A percentile compares a stretch with the other conserved stretches of the same genome.
Conservation (phyloP, 1,284 basidiomycete species). For the Microstroma glucosiphilum region DNA sequence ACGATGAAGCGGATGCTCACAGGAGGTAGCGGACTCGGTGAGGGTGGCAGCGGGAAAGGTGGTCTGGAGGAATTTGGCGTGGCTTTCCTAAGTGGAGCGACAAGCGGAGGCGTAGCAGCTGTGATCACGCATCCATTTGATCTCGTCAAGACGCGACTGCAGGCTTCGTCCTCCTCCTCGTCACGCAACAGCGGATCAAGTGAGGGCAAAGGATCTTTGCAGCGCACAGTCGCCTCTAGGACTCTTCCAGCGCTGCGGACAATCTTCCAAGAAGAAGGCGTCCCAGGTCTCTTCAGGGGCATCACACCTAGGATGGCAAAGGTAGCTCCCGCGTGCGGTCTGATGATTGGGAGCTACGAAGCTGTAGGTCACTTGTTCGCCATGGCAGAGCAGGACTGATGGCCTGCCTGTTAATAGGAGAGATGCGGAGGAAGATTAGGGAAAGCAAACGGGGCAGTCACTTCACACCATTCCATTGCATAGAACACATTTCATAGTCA, state of each 20-base stretch:
- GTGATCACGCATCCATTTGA: slow-evolving; percentile 91
- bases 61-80: slow-evolving; percentile 61
- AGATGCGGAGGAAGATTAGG: too few species aligned
- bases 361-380: slow-evolving; percentile 52
- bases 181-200: not conserved
- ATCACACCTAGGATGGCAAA: slow-evolving; percentile 82
- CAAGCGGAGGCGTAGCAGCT: slow-evolving; percentile 61
- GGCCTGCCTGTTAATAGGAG: not conserved
- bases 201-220: not conserved
- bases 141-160: slow-evolving; percentile 86
- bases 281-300: slow-evolving; percentile 73
- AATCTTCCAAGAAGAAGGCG: slow-evolving; percentile 73
- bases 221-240: not conserved
- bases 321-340: slow-evolving; percentile 96
- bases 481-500: too few species aligned
- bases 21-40: slow-evolving; percentile 50
- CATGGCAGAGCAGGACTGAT: slow-evolving; percentile 1
- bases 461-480: too few species aligned
- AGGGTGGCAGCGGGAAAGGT: slow-evolving; percentile 61
- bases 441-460: too few species aligned
- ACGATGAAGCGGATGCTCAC: slow-evolving; percentile 45
- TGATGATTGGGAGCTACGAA: slow-evolving; percentile 95
- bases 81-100: slow-evolving; percentile 74
- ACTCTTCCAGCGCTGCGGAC: slow-evolving; percentile 56
- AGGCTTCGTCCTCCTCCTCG: slow-evolving; percentile 51